Base-by-base conservation (phyloP, 345 rosid species). In the Camelina hispida region DNA sequence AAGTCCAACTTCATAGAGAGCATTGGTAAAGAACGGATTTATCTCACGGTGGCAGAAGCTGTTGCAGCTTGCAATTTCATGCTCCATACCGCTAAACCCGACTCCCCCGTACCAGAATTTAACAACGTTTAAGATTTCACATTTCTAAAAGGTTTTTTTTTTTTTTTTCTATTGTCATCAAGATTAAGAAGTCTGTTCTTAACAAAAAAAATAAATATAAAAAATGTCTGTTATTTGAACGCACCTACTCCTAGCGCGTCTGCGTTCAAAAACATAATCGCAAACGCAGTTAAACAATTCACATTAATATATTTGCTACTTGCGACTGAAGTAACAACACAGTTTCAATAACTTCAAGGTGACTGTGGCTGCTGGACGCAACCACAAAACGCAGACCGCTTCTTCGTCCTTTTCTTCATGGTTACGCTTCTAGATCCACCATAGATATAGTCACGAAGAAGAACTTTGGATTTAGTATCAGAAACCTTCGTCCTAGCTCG, bases 21-120 rank as follows among this genome's bases (percentile, higher is more conserved):
- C 42, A 48, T 94, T 13, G 96, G 97, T 11, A 85, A 84, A 37
- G 89, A 87, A 73, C 89, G 85, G 90, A 82, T 94, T 34, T 83
- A 82, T 79, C 55, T 90, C 22, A 91, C 97, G 7, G 92, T 89
- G 42, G 95, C 86, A 57, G 95, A 90, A 81, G 98, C 97, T 0
- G 98, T 85, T 2, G 73, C 80, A 13, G 91, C 91, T 17, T 94
- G 98, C 79, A 66, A 82, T 38, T 85, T 55, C 86, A 84, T 73
- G 88, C 96, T 91, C 72, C 93, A 86, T 35, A 48, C 62, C 0
- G 53, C 83, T 1, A 83, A 84, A 66, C 84, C 20, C 35, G 16
- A 62, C 35, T 62, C 51, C 0, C 12, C 51, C 2, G 43, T 51
- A 74, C 16, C 32, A 11, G 40, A 59, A 74, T 63, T 60, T 66